Percentiles rank a stretch among this genome's conserved stretches.
phyloP scores from a whole-genome alignment of 1,139 yeast genomes.

The Suhomyces guaymorum region DNA sequence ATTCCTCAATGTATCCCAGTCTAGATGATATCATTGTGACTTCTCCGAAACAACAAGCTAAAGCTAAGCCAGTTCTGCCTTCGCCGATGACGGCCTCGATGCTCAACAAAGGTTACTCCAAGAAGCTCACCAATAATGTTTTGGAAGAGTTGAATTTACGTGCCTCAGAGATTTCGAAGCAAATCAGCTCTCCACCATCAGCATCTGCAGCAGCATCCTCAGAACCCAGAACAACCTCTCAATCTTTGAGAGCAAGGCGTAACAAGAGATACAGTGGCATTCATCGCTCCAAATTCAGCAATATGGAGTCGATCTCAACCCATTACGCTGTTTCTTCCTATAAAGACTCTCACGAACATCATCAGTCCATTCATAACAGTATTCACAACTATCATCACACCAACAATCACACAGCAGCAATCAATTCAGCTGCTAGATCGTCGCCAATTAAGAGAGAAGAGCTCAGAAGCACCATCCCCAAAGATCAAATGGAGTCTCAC shows the following conservation, averaged over 20 bases:
- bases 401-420: not conserved
- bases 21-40: constrained; percentile 15
- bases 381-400: constrained; percentile 2
- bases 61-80: constrained; percentile 2
- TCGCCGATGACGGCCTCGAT: constrained; percentile 23
- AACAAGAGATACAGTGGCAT: constrained; percentile 35
- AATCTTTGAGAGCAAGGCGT: constrained; percentile 16
- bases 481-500: constrained; percentile 13
- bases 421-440: constrained; percentile 3
- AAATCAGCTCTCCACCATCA: constrained; percentile 16
- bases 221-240: constrained; percentile 7
- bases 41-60: constrained; percentile 2
- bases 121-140: constrained; percentile 42
- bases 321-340: constrained; percentile 29
- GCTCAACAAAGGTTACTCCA: constrained; percentile 45
- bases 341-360: not conserved
- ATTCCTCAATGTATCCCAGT: constrained; percentile 22
- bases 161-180: constrained; percentile 32
- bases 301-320: constrained; percentile 44
- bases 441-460: constrained; percentile 8
- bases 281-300: constrained; percentile 36
- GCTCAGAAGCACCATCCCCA: not conserved
- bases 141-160: constrained; percentile 41
- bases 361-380: constrained; percentile 1
- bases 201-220: constrained; percentile 7